A percentile compares a stretch with the other conserved stretches of the same genome.
phyloP scores from a whole-genome alignment of 805 yeast species.

The Starmerella bacillaris region DNA sequence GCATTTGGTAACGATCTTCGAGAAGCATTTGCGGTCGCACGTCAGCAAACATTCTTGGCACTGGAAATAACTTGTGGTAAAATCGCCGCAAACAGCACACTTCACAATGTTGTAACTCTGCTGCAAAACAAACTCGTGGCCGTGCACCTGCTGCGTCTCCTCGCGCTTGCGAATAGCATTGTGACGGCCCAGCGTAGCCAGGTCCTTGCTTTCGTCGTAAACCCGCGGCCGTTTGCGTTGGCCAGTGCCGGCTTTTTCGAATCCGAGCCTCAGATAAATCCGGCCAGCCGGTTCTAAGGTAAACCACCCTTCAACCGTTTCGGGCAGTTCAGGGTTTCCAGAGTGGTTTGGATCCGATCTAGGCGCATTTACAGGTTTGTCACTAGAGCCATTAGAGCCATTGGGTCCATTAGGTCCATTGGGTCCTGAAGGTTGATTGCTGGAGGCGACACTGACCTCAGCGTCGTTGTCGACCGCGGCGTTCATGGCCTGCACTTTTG shows the following conservation, averaged over 20 bases:
- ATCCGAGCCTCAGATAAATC: constrained; percentile 56
- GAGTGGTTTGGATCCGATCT: neutral
- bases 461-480: constrained; percentile 2
- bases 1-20: constrained; percentile 64
- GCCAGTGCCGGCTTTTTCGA: constrained; percentile 41
- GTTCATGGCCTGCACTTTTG: constrained; percentile 26
- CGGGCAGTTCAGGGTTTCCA: constrained; percentile 1
- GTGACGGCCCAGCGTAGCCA: constrained; percentile 63
- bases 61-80: constrained; percentile 61
- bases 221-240: constrained; percentile 25
- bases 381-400: neutral
- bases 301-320: constrained; percentile 57
- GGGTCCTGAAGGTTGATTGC: neutral
- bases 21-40: constrained; percentile 63
- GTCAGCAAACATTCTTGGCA: constrained; percentile 65
- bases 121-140: constrained; percentile 90
- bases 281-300: constrained; percentile 90
- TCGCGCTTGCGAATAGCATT: constrained; percentile 93
- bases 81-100: constrained; percentile 94
- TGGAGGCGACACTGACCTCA: constrained; percentile 1
- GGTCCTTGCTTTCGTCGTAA: constrained; percentile 8
- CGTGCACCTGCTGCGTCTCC: constrained; percentile 75
- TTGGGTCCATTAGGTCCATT: neutral
- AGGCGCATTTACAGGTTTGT: neutral
- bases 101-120: constrained; percentile 83